Evolutionary conservation across 2,329 filamentous ascomycete species (phyloP).

Genomic region (Colletotrichum neosansevieriae): DNA sequence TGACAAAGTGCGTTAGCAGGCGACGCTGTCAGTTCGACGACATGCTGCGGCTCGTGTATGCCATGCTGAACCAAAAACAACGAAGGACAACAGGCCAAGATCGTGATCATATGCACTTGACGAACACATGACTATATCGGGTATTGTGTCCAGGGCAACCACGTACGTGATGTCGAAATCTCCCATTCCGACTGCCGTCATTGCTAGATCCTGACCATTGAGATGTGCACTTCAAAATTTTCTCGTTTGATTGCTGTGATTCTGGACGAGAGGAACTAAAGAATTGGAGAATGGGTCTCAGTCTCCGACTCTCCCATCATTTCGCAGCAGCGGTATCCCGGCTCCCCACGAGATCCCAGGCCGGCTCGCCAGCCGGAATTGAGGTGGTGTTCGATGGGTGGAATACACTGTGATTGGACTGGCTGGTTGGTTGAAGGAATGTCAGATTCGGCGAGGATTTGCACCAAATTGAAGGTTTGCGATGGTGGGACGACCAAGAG

Average conservation of each 20-base stretch:
- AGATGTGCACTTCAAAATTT: conserved; percentile 10
- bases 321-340: conserved; percentile 27
- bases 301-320: conserved; percentile 24
- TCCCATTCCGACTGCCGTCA: conserved; percentile 24
- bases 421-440: conserved; percentile 4
- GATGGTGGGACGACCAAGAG: conserved; percentile 31
- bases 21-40: conserved; percentile 9
- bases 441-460: conserved; percentile 22
- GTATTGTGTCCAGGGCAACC: conserved; percentile 22
- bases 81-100: not conserved
- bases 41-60: conserved; percentile 23
- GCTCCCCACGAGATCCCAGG: conserved; percentile 22
- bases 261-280: conserved; percentile 11
- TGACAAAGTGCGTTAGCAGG: conserved; percentile 2
- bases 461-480: conserved; percentile 26
- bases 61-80: not conserved
- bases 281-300: conserved; percentile 29
- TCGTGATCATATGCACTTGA: conserved; percentile 22
- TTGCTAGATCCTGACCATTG: conserved; percentile 10
- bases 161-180: conserved; percentile 36
- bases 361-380: conserved; percentile 16
- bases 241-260: conserved; percentile 20
- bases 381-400: not conserved
- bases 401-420: conserved; percentile 18
- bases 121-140: conserved; percentile 30